Base-by-base conservation (phyloP, 2,329 filamentous ascomycete genomes). In the Aureobasidium musti region DNA sequence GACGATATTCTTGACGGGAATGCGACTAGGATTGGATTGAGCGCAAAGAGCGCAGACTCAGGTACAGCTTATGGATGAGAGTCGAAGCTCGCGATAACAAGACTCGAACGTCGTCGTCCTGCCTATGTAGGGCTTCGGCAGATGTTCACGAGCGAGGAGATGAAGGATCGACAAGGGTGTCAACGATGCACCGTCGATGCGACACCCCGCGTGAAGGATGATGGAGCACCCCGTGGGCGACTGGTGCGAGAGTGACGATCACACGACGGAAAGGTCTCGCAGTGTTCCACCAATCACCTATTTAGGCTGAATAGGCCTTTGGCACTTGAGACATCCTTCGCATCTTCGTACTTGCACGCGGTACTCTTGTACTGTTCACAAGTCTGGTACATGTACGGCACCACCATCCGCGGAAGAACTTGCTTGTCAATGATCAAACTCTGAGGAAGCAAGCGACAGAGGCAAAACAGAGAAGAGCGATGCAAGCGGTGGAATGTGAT, bases 241-340 rank as follows among this genome's bases (percentile, higher is more conserved):
- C 45, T 49, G 23, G 45, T 28, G 49, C 28, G n/a, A 26, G 47
- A 30, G 14, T 13, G 47, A 30, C 28, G 49, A 52, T 52, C 45
- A 23, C 45, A 21, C 3, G 21, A 23, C 21, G 28, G 17, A 4
- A 2, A n/a, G 11, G 49, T 52, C 52, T 26, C 33, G 21, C 5
- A 17, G 33, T 23, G n/a, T 54, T 54, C 33, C 33, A 54, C n/a
- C 33, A 54, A 54, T 54, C 52, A 26, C 21, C 33, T 39, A 23
- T 21, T 54, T 21, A 37, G 52, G 52, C 52, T 54, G 52, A 54
- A 54, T 54, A 13, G 52, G 33, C 33, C 52, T 35, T 19, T 35
- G 19, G 30, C 49, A 28, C 7, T 52, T n/a, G 28, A 52, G 33
- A 37, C 52, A 39, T n/a, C 26, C 52, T 37, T 23, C 6, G 7